Conservation (phyloP, 2,329 filamentous ascomycete species). For the Cercospora brassicicola region DNA sequence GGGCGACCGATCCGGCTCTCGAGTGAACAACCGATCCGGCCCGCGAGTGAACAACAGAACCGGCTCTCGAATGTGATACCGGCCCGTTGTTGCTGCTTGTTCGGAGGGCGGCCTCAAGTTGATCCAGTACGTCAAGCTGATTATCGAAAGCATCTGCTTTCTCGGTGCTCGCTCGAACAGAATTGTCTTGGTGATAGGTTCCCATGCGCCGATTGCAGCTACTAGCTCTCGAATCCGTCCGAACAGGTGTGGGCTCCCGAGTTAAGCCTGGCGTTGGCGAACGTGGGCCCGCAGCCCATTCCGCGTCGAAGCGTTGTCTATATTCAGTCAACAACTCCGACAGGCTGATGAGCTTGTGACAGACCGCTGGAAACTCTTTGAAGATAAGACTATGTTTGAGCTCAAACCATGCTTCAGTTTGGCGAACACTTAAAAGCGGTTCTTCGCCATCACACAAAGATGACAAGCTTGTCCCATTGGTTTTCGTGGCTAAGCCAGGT, state of each 20-base stretch:
- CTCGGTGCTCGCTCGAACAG: conserved; percentile 1
- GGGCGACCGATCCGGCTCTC: conserved; percentile 16
- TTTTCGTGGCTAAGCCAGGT: conserved; percentile 39
- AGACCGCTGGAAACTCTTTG: conserved; percentile 46
- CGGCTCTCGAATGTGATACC: conserved; percentile 2
- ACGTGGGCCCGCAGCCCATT: conserved; percentile 22
- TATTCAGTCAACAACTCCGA: conserved; percentile 40
- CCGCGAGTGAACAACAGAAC: conserved; percentile 16
- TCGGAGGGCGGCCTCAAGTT: conserved; percentile 38
- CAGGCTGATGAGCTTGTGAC: conserved; percentile 45
- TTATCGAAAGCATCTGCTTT: conserved; percentile 11
- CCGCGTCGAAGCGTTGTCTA: conserved; percentile 26
- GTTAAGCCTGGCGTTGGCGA: conserved; percentile 24
- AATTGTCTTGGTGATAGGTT: conserved; percentile 1
- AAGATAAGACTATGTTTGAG: conserved; percentile 54
- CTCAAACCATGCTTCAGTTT: conserved; percentile 53
- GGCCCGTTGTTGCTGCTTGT: conserved; percentile 4
- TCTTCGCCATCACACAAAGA: conserved; percentile 51
- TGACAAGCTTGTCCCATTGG: conserved; percentile 51
- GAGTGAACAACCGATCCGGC: conserved; percentile 16
- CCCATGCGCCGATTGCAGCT: conserved; percentile 7
- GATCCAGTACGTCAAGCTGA: conserved; percentile 24
- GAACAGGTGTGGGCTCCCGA: conserved; percentile 22
- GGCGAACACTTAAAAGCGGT: conserved; percentile 48
- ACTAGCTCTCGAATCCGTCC: conserved; percentile 15